Conservation (phyloP, 352 stramenopile genomes). For the Globisporangium ultimum region DNA sequence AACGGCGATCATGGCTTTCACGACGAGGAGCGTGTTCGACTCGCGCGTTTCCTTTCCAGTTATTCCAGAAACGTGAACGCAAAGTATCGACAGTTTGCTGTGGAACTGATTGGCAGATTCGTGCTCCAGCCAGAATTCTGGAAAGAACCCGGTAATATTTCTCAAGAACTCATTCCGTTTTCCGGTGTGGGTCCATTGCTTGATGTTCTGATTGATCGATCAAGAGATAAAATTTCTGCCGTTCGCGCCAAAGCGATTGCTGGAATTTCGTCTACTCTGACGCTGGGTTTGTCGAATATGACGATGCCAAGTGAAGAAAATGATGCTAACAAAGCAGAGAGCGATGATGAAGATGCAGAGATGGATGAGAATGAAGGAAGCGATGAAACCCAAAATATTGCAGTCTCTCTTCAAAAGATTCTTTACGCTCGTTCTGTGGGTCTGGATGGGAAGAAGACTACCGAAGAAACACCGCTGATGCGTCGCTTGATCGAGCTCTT, state of each 20-base stretch:
- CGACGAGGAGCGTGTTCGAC: slow-evolving; percentile 52
- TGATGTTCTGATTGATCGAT: slow-evolving; percentile 69
- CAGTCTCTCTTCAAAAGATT: slow-evolving; percentile 42
- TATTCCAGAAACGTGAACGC: slow-evolving; percentile 72
- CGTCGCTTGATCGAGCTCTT: slow-evolving; percentile 68
- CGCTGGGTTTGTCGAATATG: slow-evolving; percentile 42
- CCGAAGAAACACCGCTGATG: slow-evolving; percentile 67
- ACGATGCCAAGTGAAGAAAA: slow-evolving; percentile 4
- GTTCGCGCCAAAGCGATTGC: slow-evolving; percentile 81
- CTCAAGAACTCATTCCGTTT: slow-evolving; percentile 38
- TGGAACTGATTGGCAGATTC: slow-evolving; percentile 70
- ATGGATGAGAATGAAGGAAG: slow-evolving; percentile 5
- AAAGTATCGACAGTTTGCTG: slow-evolving; percentile 78
- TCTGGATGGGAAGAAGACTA: slow-evolving; percentile 22
- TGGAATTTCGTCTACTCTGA: slow-evolving; percentile 64
- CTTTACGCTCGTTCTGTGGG: slow-evolving; percentile 36
- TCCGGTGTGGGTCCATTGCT: slow-evolving; percentile 55
- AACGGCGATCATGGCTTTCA: slow-evolving; percentile 22
- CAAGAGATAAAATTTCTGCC: slow-evolving; percentile 72
- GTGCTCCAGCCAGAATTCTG: slow-evolving; percentile 59
- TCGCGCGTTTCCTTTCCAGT: slow-evolving; percentile 67
- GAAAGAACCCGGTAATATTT: slow-evolving; percentile 24
- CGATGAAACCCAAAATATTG: slow-evolving; percentile 29
- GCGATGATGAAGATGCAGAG: slow-evolving; percentile 8
- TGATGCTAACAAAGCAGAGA: slow-evolving; percentile 2